These are phyloP conservation scores for Pythium apleroticum DNA, from an alignment of 352 stramenopile species.

Conservation along the genomic window DNA sequence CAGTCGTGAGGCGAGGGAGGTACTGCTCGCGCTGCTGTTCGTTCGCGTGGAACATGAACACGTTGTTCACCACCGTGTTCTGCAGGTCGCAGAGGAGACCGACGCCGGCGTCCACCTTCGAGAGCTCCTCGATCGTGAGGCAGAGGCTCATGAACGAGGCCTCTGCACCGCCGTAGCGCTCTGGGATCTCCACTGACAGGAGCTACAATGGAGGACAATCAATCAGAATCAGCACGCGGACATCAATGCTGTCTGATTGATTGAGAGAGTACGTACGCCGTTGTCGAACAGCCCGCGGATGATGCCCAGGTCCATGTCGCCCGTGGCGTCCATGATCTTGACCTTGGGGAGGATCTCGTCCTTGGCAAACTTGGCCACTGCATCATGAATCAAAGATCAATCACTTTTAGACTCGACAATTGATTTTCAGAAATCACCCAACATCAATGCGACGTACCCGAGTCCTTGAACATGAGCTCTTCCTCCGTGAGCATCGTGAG, in stretches of 20 bases:
- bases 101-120: slow-evolving; percentile 94
- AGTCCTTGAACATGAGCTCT: slow-evolving; percentile 80
- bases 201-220: slow-evolving; percentile 35
- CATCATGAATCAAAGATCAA: neutral
- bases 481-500: slow-evolving; percentile 74
- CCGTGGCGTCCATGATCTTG: slow-evolving; percentile 91
- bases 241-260: neutral
- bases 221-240: neutral
- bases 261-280: slow-evolving; percentile 39
- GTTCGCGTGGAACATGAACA: slow-evolving; percentile 66
- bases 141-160: slow-evolving; percentile 95
- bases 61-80: slow-evolving; percentile 95
- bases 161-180: slow-evolving; percentile 90
- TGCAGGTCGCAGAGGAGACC: slow-evolving; percentile 96
- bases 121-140: slow-evolving; percentile 97
- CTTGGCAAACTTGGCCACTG: slow-evolving; percentile 81
- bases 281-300: slow-evolving; percentile 92
- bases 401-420: neutral
- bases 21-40: slow-evolving; percentile 88
- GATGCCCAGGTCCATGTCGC: slow-evolving; percentile 89
- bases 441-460: slow-evolving; percentile 69
- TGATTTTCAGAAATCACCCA: neutral
- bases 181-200: slow-evolving; percentile 97
- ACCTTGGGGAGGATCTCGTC: slow-evolving; percentile 88
- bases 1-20: slow-evolving; percentile 71